A percentile compares a stretch with the other conserved stretches of the same genome.
phyloP scores from a whole-genome alignment of 148 eudicot species.

The Persicaria maculosa region DNA sequence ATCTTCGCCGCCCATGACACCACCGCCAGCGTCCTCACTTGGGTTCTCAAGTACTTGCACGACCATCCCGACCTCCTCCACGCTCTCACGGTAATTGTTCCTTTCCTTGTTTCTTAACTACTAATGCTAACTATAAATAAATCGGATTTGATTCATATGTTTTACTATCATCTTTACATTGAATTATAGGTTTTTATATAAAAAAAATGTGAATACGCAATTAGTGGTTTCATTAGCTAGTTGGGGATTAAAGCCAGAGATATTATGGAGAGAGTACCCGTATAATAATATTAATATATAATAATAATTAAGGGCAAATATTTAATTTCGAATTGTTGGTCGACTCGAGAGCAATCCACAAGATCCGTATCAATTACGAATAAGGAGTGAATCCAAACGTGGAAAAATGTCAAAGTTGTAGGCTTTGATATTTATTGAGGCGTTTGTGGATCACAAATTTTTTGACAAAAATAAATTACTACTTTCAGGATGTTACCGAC shows the following conservation, averaged over 20 bases:
- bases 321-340: neutral
- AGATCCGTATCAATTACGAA: slow-evolving; percentile 9
- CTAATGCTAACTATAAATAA: neutral
- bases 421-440: slow-evolving; percentile 4
- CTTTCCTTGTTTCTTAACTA: neutral
- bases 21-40: slow-evolving; percentile 78
- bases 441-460: neutral
- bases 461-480: neutral
- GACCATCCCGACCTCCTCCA: slow-evolving; percentile 43
- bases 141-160: too few relatives aligned
- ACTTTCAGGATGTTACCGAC: slow-evolving; percentile 2
- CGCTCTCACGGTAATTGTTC: slow-evolving; percentile 45
- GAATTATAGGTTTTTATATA: too few relatives aligned
- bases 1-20: slow-evolving; percentile 91
- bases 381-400: neutral
- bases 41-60: slow-evolving; percentile 77
- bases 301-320: neutral
- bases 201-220: too few relatives aligned
- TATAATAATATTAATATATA: neutral
- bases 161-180: too few relatives aligned
- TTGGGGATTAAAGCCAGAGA: neutral
- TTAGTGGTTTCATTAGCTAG: neutral
- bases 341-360: neutral
- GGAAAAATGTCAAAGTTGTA: slow-evolving; percentile 8
- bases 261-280: neutral